Conservation (phyloP, 2,329 filamentous ascomycete genomes). For the Xylariaceae sp. region DNA sequence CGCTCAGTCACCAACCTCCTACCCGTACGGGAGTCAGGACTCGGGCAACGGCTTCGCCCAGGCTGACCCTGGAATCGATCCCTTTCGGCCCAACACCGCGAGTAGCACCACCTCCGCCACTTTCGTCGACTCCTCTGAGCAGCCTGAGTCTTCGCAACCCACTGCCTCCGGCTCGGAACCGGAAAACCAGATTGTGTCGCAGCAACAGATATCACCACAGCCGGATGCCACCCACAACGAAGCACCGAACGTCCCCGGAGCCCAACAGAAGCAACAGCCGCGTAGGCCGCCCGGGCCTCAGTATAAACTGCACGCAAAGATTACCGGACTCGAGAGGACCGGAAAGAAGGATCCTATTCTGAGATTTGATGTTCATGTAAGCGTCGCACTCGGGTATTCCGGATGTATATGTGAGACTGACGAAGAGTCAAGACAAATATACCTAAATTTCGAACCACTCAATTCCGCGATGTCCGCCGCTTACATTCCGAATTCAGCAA, state of each 20-base stretch:
- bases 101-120: conserved; percentile 42
- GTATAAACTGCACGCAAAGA: conserved; percentile 88
- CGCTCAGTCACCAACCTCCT: conserved; percentile 38
- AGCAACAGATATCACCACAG: conserved; percentile 23
- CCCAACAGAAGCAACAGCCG: conserved; percentile 38
- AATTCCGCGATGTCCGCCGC: conserved; percentile 94
- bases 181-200: conserved; percentile 20
- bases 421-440: conserved; percentile 72
- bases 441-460: conserved; percentile 94
- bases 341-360: conserved; percentile 94
- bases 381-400: conserved; percentile 27
- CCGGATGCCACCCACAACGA: conserved; percentile 19
- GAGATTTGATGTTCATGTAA: conserved; percentile 92
- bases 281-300: conserved; percentile 59
- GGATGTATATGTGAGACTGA: conserved; percentile 6
- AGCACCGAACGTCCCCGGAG: conserved; percentile 24
- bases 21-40: conserved; percentile 39
- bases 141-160: conserved; percentile 29
- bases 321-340: conserved; percentile 85
- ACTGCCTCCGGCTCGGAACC: conserved; percentile 24
- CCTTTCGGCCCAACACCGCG: conserved; percentile 44
- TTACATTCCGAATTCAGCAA: conserved; percentile 95
- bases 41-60: conserved; percentile 41
- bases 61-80: conserved; percentile 34
- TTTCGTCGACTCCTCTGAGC: conserved; percentile 35